Base-by-base conservation (phyloP, 208 protist species). In the Leishmania martiniquensis region DNA sequence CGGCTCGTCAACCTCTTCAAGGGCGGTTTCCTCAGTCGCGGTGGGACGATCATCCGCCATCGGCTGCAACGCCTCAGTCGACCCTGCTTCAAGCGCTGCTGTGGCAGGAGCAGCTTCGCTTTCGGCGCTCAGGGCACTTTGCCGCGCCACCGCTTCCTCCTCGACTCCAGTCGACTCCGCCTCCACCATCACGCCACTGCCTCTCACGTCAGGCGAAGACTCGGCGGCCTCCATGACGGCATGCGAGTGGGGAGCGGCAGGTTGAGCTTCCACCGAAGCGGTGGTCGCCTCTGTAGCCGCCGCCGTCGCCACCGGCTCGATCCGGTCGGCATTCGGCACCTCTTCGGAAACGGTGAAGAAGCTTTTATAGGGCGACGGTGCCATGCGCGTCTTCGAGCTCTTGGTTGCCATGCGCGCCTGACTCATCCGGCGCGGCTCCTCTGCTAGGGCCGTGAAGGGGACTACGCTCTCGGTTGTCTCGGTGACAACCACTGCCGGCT, bases 321-420 rank as follows among this genome's bases (percentile, higher is more conserved):
- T 65, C 17, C 37, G n/a, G 54, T 17, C 22, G 32, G 71, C 37
- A 32, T 13, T 12, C 55, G 71, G 55, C 37, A 42, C 51, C 39
- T 75, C 71, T 42, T 75, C 71, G 37, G 65, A 54, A 22, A 54
- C 37, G 34, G 54, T 55, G 51, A 75, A 75, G 39, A 65, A 75
- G 29, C 71, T 51, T 10, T 59, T 54, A 37, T 17, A 65, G 29
- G 29, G 52, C 51, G 51, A 51, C 54, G 44, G 34, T 32, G 71
- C 47, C 12, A 75, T 51, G 49, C 49, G 47, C n/a, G 32, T 29
- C 67, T 57, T 72, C 67, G 7, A 25, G 15, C 42, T 55, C 67
- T 29, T 55, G 2, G 67, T 39, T 10, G 67, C 67, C 29, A 7
- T 32, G 32, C 17, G 37, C 9, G 39, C 63, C 39, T 42, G 39